These are phyloP conservation scores for Sporobolus alterniflorus DNA, from an alignment of 202 grass and related monocot species.

Conservation along the genomic window DNA sequence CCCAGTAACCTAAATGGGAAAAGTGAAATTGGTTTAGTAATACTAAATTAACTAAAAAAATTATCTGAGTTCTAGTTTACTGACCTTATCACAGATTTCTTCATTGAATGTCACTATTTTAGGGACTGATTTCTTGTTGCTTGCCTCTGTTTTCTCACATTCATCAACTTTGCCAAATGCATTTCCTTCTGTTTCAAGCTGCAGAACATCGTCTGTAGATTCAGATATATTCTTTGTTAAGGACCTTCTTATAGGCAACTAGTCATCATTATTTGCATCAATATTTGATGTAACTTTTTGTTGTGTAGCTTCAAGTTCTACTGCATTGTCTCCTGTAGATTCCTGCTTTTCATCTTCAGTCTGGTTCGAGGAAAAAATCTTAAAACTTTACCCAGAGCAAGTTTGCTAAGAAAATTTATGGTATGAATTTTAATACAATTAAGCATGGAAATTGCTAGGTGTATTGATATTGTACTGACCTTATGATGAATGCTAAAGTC, in stretches of 20 bases:
- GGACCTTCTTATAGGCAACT: not conserved
- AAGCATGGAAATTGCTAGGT: not conserved
- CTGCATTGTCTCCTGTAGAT: slow-evolving; percentile 22
- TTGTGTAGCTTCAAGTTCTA: slow-evolving; percentile 27
- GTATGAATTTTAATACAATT: not conserved
- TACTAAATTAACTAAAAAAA: slow-evolving; percentile 7
- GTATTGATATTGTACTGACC: slow-evolving; percentile 35
- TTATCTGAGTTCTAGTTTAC: slow-evolving; percentile 33
- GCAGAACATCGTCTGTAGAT: slow-evolving; percentile 2
- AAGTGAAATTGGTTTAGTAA: slow-evolving; percentile 31
- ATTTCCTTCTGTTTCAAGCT: slow-evolving; percentile 33
- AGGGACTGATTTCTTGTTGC: slow-evolving; percentile 5
- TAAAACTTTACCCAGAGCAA: slow-evolving; percentile 16
- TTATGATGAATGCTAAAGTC: slow-evolving; percentile 38
- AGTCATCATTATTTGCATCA: slow-evolving; percentile 23
- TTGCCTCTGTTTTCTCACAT: slow-evolving; percentile 40
- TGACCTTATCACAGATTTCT: slow-evolving; percentile 42
- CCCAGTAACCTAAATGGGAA: slow-evolving; percentile 43
- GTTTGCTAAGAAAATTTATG: slow-evolving; percentile 10
- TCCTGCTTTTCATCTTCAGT: slow-evolving; percentile 44
- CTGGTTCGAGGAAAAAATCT: slow-evolving; percentile 35
- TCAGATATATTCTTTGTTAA: not conserved
- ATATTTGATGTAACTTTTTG: not conserved
- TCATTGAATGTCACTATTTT: slow-evolving; percentile 19
- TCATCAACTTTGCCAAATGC: slow-evolving; percentile 18